Evolutionary conservation across 306 rosid genomes (phyloP), one percentile per base, ranked within the genome.

Genomic region (Pyrus pyrifolia): DNA sequence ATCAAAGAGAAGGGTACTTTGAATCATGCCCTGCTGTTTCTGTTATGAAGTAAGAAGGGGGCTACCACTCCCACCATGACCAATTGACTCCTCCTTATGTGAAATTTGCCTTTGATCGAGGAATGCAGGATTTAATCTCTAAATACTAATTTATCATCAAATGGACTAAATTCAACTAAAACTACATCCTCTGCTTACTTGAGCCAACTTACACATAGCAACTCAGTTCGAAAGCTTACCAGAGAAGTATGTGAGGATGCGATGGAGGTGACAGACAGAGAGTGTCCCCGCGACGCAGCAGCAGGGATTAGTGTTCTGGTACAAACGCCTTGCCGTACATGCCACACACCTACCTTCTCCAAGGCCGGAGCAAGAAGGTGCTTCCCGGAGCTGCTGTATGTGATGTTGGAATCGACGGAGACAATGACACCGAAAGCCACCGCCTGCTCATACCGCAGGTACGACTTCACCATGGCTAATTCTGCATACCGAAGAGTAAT

Each of bases 311-410:
- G 89, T 82, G 88, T 88, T 83, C 89, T 92, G 73, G 88, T 81
- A 81, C 96, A 90, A 75, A 90, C 40, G 75, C 98, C 97, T 65
- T 92, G 97, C 2, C 98, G 95, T 53, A 92, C 96, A 81, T 90
- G 90, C 97, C 97, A 95, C 9, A 92, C 86, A 57, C 88, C 89
- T 45, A 95, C 80, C 45, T 88, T 90, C 77, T 90, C 98, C 55
- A 95, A 92, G 3, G 96, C 98, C 49, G 97, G 97, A 76, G 96
- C 86, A n/a, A 95, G 83, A 11, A 95, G 93, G 81, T 89, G 88
- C 74, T 89, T 92, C 53, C 98, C 98, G 78, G 93, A 89, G 83
- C 80, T 83, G 68, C 89, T 93, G 77, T 86, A 92, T 4, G 88
- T 6, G 13, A 95, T 87, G 70, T 92, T 95, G 0, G 97, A 87